Conservation (phyloP, 495 filamentous ascomycete species). For the Podospora sp. region DNA sequence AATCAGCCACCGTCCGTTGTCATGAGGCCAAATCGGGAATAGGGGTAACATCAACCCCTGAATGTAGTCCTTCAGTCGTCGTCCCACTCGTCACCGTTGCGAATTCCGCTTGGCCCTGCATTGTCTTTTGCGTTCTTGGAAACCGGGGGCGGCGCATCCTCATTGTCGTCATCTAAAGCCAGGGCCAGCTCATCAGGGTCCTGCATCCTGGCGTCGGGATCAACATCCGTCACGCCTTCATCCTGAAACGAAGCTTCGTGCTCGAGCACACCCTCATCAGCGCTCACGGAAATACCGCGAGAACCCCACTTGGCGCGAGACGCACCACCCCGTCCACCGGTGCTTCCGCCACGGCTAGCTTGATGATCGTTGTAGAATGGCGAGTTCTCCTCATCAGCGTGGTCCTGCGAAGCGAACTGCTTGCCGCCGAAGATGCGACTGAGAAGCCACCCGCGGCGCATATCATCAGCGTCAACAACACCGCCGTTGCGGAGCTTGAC, state of each 20-base stretch:
- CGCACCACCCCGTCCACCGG: constrained; percentile 25
- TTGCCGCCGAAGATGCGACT: constrained; percentile 54
- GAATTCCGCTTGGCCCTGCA: constrained; percentile 34
- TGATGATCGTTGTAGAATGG: constrained; percentile 43
- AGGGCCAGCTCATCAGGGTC: constrained; percentile 60
- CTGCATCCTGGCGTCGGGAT: constrained; percentile 58
- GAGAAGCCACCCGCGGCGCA: constrained; percentile 78
- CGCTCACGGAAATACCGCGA: constrained; percentile 76
- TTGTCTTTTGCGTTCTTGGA: constrained; percentile 16
- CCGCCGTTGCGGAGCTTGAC: constrained; percentile 92
- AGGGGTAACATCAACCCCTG: background rate
- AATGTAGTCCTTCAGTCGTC: constrained; percentile 32
- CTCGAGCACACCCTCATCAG: constrained; percentile 72
- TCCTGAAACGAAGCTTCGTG: constrained; percentile 43
- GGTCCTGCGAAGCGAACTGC: constrained; percentile 36
- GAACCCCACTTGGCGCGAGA: constrained; percentile 67
- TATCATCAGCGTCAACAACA: constrained; percentile 90
- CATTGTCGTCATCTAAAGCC: constrained; percentile 50
- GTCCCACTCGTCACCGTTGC: constrained; percentile 47
- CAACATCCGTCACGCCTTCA: constrained; percentile 39
- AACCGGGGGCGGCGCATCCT: constrained; percentile 7
- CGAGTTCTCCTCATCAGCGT: constrained; percentile 53
- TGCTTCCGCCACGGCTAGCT: constrained; percentile 27
- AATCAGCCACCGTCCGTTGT: background rate
- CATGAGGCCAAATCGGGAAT: background rate